These are phyloP conservation scores for Chenopodium album DNA, from an alignment of 148 eudicot genomes.

Conservation along the genomic window DNA sequence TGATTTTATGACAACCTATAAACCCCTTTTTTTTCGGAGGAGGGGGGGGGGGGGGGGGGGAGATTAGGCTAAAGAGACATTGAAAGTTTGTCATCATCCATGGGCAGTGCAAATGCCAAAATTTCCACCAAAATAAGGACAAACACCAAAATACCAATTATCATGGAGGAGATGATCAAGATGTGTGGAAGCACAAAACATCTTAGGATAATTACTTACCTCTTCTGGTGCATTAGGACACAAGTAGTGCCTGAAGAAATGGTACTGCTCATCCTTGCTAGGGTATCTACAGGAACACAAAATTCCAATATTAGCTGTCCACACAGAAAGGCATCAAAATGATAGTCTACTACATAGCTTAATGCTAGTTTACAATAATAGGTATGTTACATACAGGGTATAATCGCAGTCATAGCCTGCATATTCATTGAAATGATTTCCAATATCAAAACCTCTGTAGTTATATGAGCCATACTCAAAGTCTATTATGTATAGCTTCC, in stretches of 20 bases:
- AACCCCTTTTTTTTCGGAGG: too few relatives aligned
- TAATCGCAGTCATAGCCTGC: slow-evolving; percentile 99
- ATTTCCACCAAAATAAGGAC: background rate
- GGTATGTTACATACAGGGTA: slow-evolving; percentile 56
- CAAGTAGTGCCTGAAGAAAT: slow-evolving; percentile 92
- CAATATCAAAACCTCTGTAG: slow-evolving; percentile 97
- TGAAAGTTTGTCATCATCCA: too few relatives aligned
- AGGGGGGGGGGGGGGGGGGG: too few relatives aligned
- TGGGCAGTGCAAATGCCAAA: background rate
- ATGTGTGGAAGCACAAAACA: background rate
- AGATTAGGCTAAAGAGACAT: too few relatives aligned
- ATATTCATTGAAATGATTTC: slow-evolving; percentile 96
- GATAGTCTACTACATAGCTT: background rate
- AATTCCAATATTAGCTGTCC: slow-evolving; percentile 12
- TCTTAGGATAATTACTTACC: slow-evolving; percentile 36
- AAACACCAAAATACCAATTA: background rate
- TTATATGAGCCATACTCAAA: slow-evolving; percentile 96
- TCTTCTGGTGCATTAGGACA: slow-evolving; percentile 64
- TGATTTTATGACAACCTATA: too few relatives aligned
- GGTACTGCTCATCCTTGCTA: slow-evolving; percentile 77
- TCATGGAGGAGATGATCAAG: background rate
- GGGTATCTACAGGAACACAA: slow-evolving; percentile 67
- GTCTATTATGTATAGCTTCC: slow-evolving; percentile 87
- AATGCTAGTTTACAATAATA: background rate
- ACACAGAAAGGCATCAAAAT: background rate